Percentiles rank a stretch among this genome's conserved stretches.
These are phyloP conservation scores for Boeremia exigua DNA, from an alignment of 2,329 filamentous ascomycete genomes.

Conservation along the genomic window DNA sequence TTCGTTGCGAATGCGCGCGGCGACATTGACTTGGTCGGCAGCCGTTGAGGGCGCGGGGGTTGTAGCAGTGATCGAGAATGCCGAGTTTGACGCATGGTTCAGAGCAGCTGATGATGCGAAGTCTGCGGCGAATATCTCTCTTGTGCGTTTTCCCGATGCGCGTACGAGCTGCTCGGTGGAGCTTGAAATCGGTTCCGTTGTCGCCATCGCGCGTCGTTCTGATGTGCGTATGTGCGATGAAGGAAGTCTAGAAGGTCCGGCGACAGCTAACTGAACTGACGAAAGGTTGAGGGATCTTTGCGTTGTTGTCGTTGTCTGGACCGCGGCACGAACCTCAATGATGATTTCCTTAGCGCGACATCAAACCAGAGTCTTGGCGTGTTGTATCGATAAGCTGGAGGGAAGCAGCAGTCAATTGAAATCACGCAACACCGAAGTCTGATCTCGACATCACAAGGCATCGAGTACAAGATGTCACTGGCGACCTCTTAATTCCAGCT, in stretches of 20 bases:
- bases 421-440: background rate
- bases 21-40: conserved; percentile 56
- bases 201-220: conserved; percentile 23
- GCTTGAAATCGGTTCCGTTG: conserved; percentile 26
- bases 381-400: conserved; percentile 9
- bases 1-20: conserved; percentile 70
- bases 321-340: conserved; percentile 12
- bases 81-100: conserved; percentile 48
- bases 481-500: background rate
- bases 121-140: conserved; percentile 61
- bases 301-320: background rate
- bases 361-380: conserved; percentile 3
- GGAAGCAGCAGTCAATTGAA: background rate
- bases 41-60: conserved; percentile 53
- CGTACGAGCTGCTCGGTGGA: conserved; percentile 43
- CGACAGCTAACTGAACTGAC: background rate
- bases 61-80: conserved; percentile 52
- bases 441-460: background rate
- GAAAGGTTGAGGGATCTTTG: background rate
- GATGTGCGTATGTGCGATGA: too few relatives aligned
- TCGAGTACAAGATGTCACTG: background rate
- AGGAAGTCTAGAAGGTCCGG: background rate
- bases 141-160: conserved; percentile 60
- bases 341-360: conserved; percentile 20
- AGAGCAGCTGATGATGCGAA: conserved; percentile 54